Evolutionary conservation across 2,329 filamentous ascomycete species (phyloP), one percentile per base, ranked within the genome.

Genomic region (Bipolaris sorokiniana): DNA sequence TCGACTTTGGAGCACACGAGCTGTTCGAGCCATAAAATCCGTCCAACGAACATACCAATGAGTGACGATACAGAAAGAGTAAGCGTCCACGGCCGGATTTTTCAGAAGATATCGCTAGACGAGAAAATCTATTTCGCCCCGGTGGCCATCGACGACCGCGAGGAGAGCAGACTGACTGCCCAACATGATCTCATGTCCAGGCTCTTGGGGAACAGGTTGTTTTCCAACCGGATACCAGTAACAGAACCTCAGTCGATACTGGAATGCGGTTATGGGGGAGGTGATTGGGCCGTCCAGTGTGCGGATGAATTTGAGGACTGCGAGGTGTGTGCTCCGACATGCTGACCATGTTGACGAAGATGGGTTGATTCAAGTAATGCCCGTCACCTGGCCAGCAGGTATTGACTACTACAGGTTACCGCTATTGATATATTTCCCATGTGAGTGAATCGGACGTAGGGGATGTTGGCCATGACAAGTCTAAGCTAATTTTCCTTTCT

Each of bases 191-290:
- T 78, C 20, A 28, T 78, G 10, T 65, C 62, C 28, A 64, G 62
- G 34, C 63, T 77, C 7, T 75, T 73, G 36, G 69, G 67, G 3
- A 63, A 68, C 15, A 51, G 61, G 20, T 55, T 76, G 3, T 72
- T 70, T 38, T 72, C 74, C 48, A 65, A 71, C 26, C 59, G 59
- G 7, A 64, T 78, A 28, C 54, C 65, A 7, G 59, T 68, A 5
- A 41, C 15, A 20, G 50, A 73, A 16, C 76, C 76, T 11, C 52
- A 34, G 10, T 72, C 67, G n/a, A 65, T 77, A 36, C 58, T 78
- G 16, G 76, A 78, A 7, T 78, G 75, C 52, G 76, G 76, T 5
- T 78, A 78, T 61, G 76, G 76, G 28, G 66, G 67, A 33, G 76
- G 74, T 1, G 66, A 75, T 44, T 78, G 76, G 76, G 71, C 68